Evolutionary conservation across 176 grass and related monocot genomes (phyloP), one percentile per base, ranked within the genome.

Genomic region (Triticum dicoccoides): DNA sequence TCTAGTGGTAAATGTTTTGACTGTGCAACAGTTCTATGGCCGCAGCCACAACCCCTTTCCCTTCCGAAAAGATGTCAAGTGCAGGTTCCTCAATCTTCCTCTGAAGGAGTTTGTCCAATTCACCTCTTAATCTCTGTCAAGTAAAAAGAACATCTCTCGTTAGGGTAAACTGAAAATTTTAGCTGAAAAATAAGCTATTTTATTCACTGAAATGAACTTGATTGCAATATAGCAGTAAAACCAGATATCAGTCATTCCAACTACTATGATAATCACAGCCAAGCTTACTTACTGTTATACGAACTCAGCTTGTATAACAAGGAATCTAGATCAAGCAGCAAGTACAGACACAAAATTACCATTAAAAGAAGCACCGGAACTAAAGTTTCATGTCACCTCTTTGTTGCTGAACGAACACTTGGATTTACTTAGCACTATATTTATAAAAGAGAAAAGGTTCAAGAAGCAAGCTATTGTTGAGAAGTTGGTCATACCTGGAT

Each of bases 11-110:
- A 51, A 86, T 38, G 77, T 95, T 88, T 70, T 92, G 78, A 78
- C 81, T 95, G 77, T 98, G 93, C 80, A 98, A 83, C 67, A 98
- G 80, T 85, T 98, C 96, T 64, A 98, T 85, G 80, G 93, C 96
- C 81, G 96, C 96, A 33, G 82, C 86, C 41, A 98, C 96, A 47
- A 98, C 96, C 54, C 86, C 88, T 79, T 82, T 92, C 72, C 93
- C 93, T 90, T 98, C 91, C 0, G 88, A 88, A 73, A 90, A 91
- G 27, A 96, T 87, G 79, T 98, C 96, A 8, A 96, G 79, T 32
- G 73, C 82, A 52, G 96, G 96, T 21, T 94, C 93, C 73, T 95
- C 91, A 17, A 98, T 98, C 89, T 95, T 98, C 58, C 88, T 92
- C 68, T 92, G 89, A n/a, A 98, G 92, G 13, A 98, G 86, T 62